Evolutionary conservation across 2,329 filamentous ascomycete species (phyloP).

Genomic region (Nannizzia gypsea): DNA sequence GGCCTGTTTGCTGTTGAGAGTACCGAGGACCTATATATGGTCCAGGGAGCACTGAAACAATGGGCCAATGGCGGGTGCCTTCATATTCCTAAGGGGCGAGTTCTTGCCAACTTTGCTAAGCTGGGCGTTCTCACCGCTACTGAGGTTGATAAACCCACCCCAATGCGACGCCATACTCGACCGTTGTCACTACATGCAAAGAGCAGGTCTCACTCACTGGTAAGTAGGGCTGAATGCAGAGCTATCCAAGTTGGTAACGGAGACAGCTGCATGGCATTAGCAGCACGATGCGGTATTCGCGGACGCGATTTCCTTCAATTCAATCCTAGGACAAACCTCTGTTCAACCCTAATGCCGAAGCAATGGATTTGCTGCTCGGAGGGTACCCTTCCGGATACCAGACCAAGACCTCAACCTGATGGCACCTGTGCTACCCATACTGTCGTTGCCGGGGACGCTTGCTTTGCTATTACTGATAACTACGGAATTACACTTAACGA

Average conservation of each 20-base stretch:
- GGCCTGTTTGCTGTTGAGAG: background rate
- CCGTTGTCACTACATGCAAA: background rate
- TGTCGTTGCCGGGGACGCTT: slow-evolving; percentile 27
- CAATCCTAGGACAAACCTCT: slow-evolving; percentile 15
- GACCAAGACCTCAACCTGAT: slow-evolving; percentile 25
- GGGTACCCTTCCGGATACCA: slow-evolving; percentile 25
- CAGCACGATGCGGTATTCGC: slow-evolving; percentile 3
- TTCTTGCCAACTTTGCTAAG: background rate
- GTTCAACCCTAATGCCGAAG: slow-evolving; percentile 22
- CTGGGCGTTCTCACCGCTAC: background rate
- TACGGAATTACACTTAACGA: slow-evolving; percentile 25
- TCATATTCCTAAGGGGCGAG: background rate
- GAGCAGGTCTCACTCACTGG: background rate
- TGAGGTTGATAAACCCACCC: background rate
- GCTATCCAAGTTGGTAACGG: slow-evolving; percentile 14
- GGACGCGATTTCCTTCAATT: slow-evolving; percentile 15
- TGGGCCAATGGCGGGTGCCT: background rate
- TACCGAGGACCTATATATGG: background rate
- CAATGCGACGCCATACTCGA: background rate
- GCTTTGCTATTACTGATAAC: slow-evolving; percentile 28
- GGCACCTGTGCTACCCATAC: slow-evolving; percentile 30
- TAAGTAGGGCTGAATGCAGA: background rate
- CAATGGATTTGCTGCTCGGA: slow-evolving; percentile 29
- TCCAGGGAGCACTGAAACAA: background rate
- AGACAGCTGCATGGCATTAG: slow-evolving; percentile 3